Base-by-base conservation (phyloP, 371 early-diverging fungal species). In the Mucor plumbeus region DNA sequence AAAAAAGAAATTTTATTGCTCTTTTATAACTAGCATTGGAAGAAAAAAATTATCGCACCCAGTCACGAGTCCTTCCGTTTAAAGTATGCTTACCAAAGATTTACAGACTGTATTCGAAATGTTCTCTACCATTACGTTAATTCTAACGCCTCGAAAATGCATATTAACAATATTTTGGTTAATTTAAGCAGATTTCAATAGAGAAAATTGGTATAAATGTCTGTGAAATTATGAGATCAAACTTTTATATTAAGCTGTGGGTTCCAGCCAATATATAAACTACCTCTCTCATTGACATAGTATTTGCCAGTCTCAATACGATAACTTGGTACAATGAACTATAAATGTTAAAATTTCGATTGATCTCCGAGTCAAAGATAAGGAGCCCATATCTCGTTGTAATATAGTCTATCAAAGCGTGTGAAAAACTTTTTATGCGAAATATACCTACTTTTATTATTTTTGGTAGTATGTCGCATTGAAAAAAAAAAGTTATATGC, bases 351-450 rank as follows among this genome's bases (percentile, higher is more conserved):
- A 11, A 10, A 14, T 41, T 41, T 41, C 43, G 43, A 50, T 19
- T 21, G 50, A 50, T 50, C 50, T 50, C 50, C 50, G 26, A 50
- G 50, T 50, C 50, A 50, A 50, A 11, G 50, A 50, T 50, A 50
- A 50, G 50, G 10, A 26, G 26, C 4, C 10, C 26, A 21, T 50
- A 50, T 50, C 50, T 11, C 17, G 13, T 15, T 44, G n/a, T 44
- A 44, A 17, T 17, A n/a, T 17, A 44, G 26, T 38, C 38, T 38
- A 38, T 38, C 38, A 38, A 38, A 7, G 4, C 44, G 44, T 44
- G 50, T 50, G 50, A 26, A 50, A 50, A 38, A 38, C 26, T 26
- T 26, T 26, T 26, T 26, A 26, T 26, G 26, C 3, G 26, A 26
- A 26, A 26, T 26, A 26, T 26, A 26, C 26, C 26, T n/a, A n/a